Evolutionary conservation across 2,329 filamentous ascomycete species (phyloP), one percentile per base, ranked within the genome.

Genomic region (Aureobasidium mangrovei): DNA sequence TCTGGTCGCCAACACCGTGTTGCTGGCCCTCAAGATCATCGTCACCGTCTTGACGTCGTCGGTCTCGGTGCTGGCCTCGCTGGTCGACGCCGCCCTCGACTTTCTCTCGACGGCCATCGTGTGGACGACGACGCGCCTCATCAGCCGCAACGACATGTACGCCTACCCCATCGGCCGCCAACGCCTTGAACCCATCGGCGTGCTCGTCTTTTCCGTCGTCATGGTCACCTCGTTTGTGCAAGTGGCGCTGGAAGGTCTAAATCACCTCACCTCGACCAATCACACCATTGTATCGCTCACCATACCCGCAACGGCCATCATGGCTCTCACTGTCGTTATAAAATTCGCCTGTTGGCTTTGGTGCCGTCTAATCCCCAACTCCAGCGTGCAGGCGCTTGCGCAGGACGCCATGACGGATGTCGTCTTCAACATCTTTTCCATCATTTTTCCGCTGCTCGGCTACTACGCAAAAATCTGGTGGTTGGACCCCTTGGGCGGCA

Each of bases 341-440:
- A 95, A 95, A 68, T 82, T 86, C 24, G 71, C 81, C 7, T 91
- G 86, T 70, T 95, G 88, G 87, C 65, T 94, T 38, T 95, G 87
- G 86, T 95, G 88, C 67, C 85, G 89, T 5, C 69, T 93, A 33
- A 86, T 95, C 60, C 88, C 82, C 61, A 95, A 94, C 67, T 90
- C 86, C 2, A 88, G 84, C 58, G 89, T 95, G 4, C 88, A 91
- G 66, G 88, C 89, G 1, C 73, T 95, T 60, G 81, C 81, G 0
- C 80, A 84, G 61, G 81, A 84, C 59, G 81, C 81, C 9, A 75
- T 81, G 69, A 77, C 87, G 0, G 87, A 95, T 64, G 86, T 95
- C 29, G 83, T 95, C 32, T 95, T 95, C 78, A 95, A 95, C 70
- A 82, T 81, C 1, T 91, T 93, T 63, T 90, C 86, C 59, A 93